Evolutionary conservation across 306 rosid genomes (phyloP).

Genomic region (Begonia peltatifolia): DNA sequence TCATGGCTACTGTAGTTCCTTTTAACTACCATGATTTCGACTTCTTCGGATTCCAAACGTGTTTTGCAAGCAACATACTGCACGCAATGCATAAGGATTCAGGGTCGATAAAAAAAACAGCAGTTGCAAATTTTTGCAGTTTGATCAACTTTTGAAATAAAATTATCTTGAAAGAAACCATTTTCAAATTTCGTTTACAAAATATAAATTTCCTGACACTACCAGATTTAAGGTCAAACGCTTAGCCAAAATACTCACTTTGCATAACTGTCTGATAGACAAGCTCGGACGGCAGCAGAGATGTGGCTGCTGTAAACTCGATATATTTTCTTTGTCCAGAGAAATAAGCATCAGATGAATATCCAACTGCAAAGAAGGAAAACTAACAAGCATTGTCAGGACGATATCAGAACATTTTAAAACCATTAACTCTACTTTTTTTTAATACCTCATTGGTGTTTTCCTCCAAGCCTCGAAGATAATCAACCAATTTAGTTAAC

Average conservation of each 20-base stretch:
- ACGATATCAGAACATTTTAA: too few relatives aligned
- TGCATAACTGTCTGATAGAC: constrained; percentile 53
- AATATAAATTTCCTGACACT: neutral
- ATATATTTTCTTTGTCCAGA: constrained; percentile 41
- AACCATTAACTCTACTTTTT: neutral
- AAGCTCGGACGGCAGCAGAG: constrained; percentile 73
- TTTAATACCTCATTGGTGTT: constrained; percentile 50
- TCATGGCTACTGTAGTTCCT: constrained; percentile 14
- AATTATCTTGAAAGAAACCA: too few relatives aligned
- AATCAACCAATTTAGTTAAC: constrained; percentile 57
- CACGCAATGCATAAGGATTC: constrained; percentile 4
- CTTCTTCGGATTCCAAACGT: constrained; percentile 44
- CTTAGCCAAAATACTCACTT: constrained; percentile 37
- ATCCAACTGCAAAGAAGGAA: constrained; percentile 43
- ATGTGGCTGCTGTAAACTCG: constrained; percentile 64
- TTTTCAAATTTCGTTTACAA: too few relatives aligned
- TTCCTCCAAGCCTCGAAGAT: constrained; percentile 56
- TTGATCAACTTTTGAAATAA: neutral
- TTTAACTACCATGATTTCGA: constrained; percentile 58
- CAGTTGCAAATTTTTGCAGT: neutral
- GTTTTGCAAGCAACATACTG: constrained; percentile 62
- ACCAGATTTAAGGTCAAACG: constrained; percentile 1
- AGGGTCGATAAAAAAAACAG: too few relatives aligned
- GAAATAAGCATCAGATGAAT: constrained; percentile 68
- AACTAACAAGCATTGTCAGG: too few relatives aligned